Conservation (phyloP, 1,284 basidiomycete genomes). For the Cutaneotrichosporon dermatis region DNA sequence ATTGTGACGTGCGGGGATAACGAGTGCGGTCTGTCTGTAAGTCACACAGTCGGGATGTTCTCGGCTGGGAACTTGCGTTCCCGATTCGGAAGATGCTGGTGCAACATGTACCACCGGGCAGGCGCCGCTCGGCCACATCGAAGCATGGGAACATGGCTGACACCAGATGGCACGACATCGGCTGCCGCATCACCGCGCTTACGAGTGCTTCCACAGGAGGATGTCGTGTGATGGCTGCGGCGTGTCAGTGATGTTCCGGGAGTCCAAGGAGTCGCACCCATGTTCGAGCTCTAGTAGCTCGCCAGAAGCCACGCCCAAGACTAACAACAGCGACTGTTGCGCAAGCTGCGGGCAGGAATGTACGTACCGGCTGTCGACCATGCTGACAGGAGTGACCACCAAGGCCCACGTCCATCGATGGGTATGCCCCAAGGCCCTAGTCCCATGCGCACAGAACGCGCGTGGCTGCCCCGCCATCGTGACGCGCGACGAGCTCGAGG, state of each 20-base stretch:
- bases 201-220: constrained; percentile 41
- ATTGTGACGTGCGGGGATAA: constrained; percentile 55
- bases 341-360: constrained; percentile 1
- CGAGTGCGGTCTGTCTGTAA: constrained; percentile 50
- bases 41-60: constrained; percentile 36
- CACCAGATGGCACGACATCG: constrained; percentile 34
- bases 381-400: neutral
- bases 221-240: constrained; percentile 38
- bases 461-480: constrained; percentile 60
- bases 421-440: constrained; percentile 39
- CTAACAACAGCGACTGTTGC: neutral
- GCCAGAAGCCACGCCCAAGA: neutral
- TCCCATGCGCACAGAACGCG: constrained; percentile 54
- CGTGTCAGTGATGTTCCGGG: constrained; percentile 29
- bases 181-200: constrained; percentile 38
- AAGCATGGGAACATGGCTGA: no score
- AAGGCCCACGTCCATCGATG: constrained; percentile 24
- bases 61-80: no score
- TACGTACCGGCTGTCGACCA: neutral
- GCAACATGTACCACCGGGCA: no score
- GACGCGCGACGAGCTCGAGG: constrained; percentile 48
- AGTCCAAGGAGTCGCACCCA: constrained; percentile 19
- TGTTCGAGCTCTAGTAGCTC: no score
- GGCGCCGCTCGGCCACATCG: no score
- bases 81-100: no score